Percentiles rank a stretch among this genome's conserved stretches.
Evolutionary conservation across 2,329 filamentous ascomycete genomes (phyloP).

Genomic region (Dryadomyces quercivorus): DNA sequence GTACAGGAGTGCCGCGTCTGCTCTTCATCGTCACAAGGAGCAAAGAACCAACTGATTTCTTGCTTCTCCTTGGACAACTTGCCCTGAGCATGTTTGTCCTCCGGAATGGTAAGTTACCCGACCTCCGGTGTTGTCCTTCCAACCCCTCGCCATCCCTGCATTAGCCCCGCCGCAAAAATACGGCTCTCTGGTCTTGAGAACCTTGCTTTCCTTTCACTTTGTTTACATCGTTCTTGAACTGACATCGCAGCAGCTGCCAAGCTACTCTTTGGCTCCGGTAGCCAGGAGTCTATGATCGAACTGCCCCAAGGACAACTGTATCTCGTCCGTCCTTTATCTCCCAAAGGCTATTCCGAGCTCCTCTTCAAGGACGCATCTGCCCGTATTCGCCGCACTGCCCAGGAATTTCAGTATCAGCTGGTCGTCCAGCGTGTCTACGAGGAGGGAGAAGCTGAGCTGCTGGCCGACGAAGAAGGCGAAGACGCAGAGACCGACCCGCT

Average conservation of each 20-base stretch:
- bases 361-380: conserved; percentile 97
- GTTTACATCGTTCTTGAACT: not conserved
- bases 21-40: not conserved
- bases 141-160: conserved; percentile 1
- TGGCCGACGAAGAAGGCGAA: conserved; percentile 81
- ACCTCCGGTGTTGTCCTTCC: not conserved
- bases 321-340: conserved; percentile 85
- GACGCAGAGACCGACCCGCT: conserved; percentile 67
- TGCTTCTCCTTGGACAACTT: not conserved
- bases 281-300: conserved; percentile 88
- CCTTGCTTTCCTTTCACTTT: not conserved
- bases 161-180: not conserved
- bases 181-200: not conserved
- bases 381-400: conserved; percentile 81
- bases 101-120: conserved; percentile 24
- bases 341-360: conserved; percentile 96
- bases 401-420: conserved; percentile 95
- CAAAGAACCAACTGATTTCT: not conserved
- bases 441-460: conserved; percentile 85
- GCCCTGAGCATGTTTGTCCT: conserved; percentile 27
- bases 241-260: conserved; percentile 56
- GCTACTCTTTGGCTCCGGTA: conserved; percentile 76
- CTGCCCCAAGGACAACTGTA: conserved; percentile 94
- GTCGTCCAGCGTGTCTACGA: conserved; percentile 95
- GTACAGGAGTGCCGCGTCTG: not conserved